These are phyloP conservation scores for Leptodermis oblonga DNA, from an alignment of 257 asterid genomes.

Conservation along the genomic window DNA sequence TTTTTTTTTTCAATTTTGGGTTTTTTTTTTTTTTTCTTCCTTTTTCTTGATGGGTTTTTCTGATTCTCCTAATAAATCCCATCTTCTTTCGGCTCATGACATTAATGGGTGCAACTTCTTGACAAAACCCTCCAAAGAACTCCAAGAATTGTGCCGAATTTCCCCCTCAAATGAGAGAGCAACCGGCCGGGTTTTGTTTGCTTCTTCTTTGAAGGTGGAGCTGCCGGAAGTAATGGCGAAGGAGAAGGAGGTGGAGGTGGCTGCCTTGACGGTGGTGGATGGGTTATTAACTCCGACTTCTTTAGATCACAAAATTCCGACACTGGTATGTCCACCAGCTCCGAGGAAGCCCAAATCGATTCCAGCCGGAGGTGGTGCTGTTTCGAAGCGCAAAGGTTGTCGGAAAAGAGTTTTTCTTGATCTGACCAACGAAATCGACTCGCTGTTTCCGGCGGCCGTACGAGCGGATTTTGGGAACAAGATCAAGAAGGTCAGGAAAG, in stretches of 20 bases:
- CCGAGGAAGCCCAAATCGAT: slow-evolving; percentile 60
- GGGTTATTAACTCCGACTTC: slow-evolving; percentile 52
- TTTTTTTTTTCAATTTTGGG: no score
- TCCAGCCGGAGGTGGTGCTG: slow-evolving; percentile 7
- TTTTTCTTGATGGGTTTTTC: slow-evolving; percentile 33
- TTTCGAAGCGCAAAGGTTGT: slow-evolving; percentile 25
- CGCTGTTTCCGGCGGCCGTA: slow-evolving; percentile 47
- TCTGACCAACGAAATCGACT: slow-evolving; percentile 47
- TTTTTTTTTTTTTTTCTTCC: no score
- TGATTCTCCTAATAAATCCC: slow-evolving; percentile 14
- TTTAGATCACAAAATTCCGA: slow-evolving; percentile 20
- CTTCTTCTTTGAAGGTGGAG: slow-evolving; percentile 30
- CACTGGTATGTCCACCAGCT: slow-evolving; percentile 48
- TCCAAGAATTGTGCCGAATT: slow-evolving; percentile 9
- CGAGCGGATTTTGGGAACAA: slow-evolving; percentile 40
- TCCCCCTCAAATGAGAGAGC: slow-evolving; percentile 11
- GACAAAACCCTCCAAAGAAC: slow-evolving; percentile 9
- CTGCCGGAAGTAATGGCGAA: slow-evolving; percentile 5
- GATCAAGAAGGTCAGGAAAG: slow-evolving; percentile 52
- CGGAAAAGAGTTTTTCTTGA: slow-evolving; percentile 40
- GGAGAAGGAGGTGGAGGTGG: background rate
- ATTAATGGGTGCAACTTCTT: slow-evolving; percentile 18
- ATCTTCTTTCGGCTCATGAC: slow-evolving; percentile 9
- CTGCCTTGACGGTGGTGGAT: slow-evolving; percentile 17
- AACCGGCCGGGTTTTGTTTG: background rate